Evolutionary conservation across 2,329 filamentous ascomycete genomes (phyloP).

Genomic region (Seiridium cupressi): DNA sequence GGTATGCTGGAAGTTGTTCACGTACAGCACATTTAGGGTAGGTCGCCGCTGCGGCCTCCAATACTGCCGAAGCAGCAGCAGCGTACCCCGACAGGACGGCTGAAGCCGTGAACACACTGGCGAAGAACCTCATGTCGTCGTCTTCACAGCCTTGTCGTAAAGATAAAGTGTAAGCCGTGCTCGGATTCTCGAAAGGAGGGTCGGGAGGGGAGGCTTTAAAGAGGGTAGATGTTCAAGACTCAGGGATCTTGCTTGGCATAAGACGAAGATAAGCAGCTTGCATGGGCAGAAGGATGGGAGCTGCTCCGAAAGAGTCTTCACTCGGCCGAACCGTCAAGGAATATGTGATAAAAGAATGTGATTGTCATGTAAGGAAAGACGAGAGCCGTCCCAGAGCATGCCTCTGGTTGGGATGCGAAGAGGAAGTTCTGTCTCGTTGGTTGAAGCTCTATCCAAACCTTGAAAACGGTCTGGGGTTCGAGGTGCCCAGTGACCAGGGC

Average conservation of each 20-base stretch:
- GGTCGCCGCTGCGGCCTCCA: background rate
- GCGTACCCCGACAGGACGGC: background rate
- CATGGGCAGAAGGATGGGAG: background rate
- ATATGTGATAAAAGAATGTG: background rate
- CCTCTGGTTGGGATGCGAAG: background rate
- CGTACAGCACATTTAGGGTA: slow-evolving; percentile 9
- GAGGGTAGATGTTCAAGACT: background rate
- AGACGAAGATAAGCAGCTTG: background rate
- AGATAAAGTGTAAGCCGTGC: background rate
- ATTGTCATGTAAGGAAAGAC: background rate
- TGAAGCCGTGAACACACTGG: background rate
- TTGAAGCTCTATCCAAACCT: background rate
- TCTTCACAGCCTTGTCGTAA: background rate
- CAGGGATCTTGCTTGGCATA: background rate
- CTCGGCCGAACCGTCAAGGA: background rate
- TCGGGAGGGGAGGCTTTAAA: background rate
- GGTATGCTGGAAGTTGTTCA: background rate
- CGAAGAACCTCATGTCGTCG: background rate
- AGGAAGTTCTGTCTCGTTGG: background rate
- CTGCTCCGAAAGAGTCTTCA: background rate
- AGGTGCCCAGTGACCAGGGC: too few species aligned
- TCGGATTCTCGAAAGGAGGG: background rate
- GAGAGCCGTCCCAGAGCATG: background rate
- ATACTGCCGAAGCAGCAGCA: background rate
- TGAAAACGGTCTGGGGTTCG: background rate